phyloP scores from a whole-genome alignment of 2,329 filamentous ascomycete species.

The Dryadomyces sulphureus region DNA sequence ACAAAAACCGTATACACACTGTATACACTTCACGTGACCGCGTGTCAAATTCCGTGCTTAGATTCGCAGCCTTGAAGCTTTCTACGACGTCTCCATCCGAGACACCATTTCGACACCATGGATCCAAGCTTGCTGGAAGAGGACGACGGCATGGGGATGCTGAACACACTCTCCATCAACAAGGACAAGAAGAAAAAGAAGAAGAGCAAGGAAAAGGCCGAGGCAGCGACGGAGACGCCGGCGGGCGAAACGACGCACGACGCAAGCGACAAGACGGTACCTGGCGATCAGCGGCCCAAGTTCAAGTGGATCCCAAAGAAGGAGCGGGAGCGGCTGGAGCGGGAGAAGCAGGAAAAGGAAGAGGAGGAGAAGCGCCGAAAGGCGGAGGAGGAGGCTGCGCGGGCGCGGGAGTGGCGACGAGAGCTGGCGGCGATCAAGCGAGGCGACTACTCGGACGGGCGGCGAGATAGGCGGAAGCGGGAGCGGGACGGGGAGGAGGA shows the following conservation, averaged over 20 bases:
- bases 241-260: neutral
- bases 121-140: neutral
- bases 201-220: neutral
- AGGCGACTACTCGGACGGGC: conserved; percentile 10
- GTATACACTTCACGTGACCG: no score
- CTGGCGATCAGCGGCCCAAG: neutral
- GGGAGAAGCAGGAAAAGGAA: conserved; percentile 57
- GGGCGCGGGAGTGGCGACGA: conserved; percentile 14
- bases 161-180: neutral
- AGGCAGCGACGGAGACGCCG: neutral
- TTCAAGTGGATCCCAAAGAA: conserved; percentile 60
- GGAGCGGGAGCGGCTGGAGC: conserved; percentile 63
- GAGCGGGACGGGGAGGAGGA: conserved; percentile 1
- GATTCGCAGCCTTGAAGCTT: neutral
- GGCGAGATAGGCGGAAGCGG: conserved; percentile 6
- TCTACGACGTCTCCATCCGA: neutral
- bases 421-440: conserved; percentile 10
- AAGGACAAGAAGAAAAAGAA: conserved; percentile 1
- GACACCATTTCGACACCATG: neutral
- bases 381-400: conserved; percentile 10
- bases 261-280: neutral
- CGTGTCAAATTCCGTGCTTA: no score
- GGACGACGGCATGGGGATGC: neutral
- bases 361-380: conserved; percentile 17
- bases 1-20: no score